Base-by-base conservation (phyloP, 345 rosid genomes). In the Syzygium grande region DNA sequence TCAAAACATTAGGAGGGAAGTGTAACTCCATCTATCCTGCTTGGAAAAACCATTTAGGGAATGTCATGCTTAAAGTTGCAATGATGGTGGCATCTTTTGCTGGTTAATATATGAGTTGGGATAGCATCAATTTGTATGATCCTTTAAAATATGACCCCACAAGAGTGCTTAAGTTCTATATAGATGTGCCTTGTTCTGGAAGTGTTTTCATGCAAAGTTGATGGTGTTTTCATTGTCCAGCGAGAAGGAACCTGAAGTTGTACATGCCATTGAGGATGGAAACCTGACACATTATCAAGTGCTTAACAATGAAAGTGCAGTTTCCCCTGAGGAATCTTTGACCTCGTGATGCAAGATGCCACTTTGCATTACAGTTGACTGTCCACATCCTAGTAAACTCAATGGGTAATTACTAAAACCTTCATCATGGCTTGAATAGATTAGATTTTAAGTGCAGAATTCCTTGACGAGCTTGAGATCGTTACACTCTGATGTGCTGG, bases 281-380 rank as follows among this genome's bases (percentile, higher is more conserved):
- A 65, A 85, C 80, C 43, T 65, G 15, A 51, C 43, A 51, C 86
- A 85, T 22, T 93, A 90, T 63, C 89, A 91, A 77, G 52, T 54
- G 52, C 91, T 93, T 68, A 80, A 85, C 87, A 53, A 65, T 51
- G 92, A 84, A 79, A 87, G 61, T 85, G 87, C 78, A 54, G 86
- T 85, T 21, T 61, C 88, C 34, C 79, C 68, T 11, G 77, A 55
- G 25, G 73, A 85, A 16, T 49, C 87, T 53, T 21, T 54, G 5
- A 46, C 19, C 43, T 38, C 51, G 10, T 85, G 73, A 84, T 84
- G 56, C 85, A 27, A 25, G 13, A 5, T 7, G 4, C 85, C 21
- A 2, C 30, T 84, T 84, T n/a, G 7, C 34, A 51, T 85, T 38
- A 22, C 49, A 38, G 27, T 73, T 5, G 83, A 38, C 49, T 34